A percentile compares a stretch with the other conserved stretches of the same genome.
phyloP scores from a whole-genome alignment of 139 green algal genomes.

The Chlamydomonas urium region DNA sequence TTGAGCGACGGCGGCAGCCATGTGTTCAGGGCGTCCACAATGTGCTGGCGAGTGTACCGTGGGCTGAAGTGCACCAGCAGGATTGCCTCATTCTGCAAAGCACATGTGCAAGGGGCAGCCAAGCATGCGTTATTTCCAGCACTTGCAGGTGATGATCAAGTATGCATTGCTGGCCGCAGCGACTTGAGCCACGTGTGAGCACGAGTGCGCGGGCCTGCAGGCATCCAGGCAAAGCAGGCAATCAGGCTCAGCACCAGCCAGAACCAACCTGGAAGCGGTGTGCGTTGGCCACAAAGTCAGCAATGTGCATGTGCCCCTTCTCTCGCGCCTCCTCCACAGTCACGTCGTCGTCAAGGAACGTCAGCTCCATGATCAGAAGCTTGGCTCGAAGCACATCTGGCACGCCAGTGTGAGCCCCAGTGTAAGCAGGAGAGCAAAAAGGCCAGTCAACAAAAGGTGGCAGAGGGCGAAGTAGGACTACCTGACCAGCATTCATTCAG shows the following conservation, averaged over 20 bases:
- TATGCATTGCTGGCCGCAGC: not conserved
- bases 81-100: slow-evolving; percentile 70
- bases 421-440: too few species aligned
- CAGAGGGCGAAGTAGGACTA: too few species aligned
- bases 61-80: slow-evolving; percentile 80
- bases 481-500: too few species aligned
- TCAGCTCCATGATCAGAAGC: slow-evolving; percentile 54
- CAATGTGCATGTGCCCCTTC: slow-evolving; percentile 71
- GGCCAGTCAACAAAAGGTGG: too few species aligned
- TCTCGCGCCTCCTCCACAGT: slow-evolving; percentile 36
- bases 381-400: too few species aligned
- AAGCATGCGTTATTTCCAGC: too few species aligned
- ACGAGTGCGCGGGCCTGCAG: too few species aligned
- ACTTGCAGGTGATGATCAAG: too few species aligned
- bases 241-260: too few species aligned
- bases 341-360: slow-evolving; percentile 64
- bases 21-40: slow-evolving; percentile 46
- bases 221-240: not conserved
- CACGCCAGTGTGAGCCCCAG: too few species aligned
- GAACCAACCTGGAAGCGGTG: slow-evolving; percentile 59
- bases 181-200: too few species aligned
- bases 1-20: slow-evolving; percentile 48
- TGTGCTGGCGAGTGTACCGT: slow-evolving; percentile 56
- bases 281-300: slow-evolving; percentile 57
- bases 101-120: slow-evolving; percentile 9